Percentiles rank a stretch among this genome's conserved stretches.
Conservation (phyloP, 2,329 filamentous ascomycete genomes). For the Gnomoniopsis smithogilvyi region DNA sequence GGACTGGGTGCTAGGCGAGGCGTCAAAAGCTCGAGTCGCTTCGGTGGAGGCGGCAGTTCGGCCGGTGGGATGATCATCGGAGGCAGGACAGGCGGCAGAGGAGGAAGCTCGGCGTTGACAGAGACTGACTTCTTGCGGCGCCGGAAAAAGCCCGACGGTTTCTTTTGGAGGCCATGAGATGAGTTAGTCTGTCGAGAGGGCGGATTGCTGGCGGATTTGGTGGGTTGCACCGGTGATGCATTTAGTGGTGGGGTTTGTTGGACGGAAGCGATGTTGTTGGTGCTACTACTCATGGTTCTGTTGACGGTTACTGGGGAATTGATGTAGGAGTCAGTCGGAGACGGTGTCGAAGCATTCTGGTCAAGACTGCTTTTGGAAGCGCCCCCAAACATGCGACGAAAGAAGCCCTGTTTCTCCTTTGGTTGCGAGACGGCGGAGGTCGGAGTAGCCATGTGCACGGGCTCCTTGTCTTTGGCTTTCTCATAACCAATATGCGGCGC, state of each 20-base stretch:
- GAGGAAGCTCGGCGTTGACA: constrained; percentile 40
- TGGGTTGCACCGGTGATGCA: constrained; percentile 41
- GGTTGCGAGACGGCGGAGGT: constrained; percentile 38
- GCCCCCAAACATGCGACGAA: constrained; percentile 82
- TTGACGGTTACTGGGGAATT: not conserved
- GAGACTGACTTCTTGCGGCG: constrained; percentile 86
- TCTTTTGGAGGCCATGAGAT: constrained; percentile 69
- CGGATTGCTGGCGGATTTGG: constrained; percentile 34
- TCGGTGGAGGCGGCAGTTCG: constrained; percentile 28
- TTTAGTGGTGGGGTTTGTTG: constrained; percentile 10
- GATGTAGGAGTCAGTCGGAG: constrained; percentile 7
- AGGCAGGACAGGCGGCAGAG: constrained; percentile 58
- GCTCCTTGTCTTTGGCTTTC: constrained; percentile 56
- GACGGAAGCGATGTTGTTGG: constrained; percentile 10
- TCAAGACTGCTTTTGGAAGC: constrained; percentile 51
- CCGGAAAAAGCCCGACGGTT: constrained; percentile 91
- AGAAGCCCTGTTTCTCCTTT: constrained; percentile 77
- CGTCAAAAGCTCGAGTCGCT: constrained; percentile 23
- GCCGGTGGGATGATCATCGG: constrained; percentile 33
- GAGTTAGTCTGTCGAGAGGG: constrained; percentile 44
- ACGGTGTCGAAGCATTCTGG: constrained; percentile 4
- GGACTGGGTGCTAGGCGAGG: constrained; percentile 52
- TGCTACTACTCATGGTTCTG: constrained; percentile 4
- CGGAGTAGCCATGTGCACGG: constrained; percentile 37
- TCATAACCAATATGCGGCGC: constrained; percentile 58